Conservation (phyloP, 2,329 filamentous ascomycete genomes). For the Gaeumannomyces tritici region DNA sequence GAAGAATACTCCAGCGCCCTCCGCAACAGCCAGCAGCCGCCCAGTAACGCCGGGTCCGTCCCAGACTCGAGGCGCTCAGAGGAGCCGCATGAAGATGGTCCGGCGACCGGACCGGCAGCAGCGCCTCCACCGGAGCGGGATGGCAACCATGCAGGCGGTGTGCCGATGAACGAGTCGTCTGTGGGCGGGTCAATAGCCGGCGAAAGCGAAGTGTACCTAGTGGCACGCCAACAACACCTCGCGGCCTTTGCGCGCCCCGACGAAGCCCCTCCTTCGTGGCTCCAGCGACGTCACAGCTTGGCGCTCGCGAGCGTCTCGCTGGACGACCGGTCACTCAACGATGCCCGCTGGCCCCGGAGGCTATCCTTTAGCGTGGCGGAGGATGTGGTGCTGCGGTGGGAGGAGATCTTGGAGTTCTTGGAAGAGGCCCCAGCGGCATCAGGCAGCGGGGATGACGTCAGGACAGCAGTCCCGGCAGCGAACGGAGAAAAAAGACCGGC, state of each 20-base stretch:
- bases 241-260: slow-evolving; percentile 12
- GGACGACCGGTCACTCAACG: slow-evolving; percentile 27
- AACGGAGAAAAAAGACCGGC: neutral
- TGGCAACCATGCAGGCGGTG: slow-evolving; percentile 28
- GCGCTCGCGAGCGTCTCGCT: slow-evolving; percentile 18
- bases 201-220: slow-evolving; percentile 41
- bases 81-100: neutral
- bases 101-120: neutral
- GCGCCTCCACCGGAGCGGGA: neutral
- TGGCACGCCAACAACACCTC: slow-evolving; percentile 40
- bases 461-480: slow-evolving; percentile 18
- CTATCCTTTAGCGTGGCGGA: slow-evolving; percentile 69
- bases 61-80: neutral
- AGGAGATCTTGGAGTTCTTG: slow-evolving; percentile 35
- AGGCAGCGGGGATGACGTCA: slow-evolving; percentile 3
- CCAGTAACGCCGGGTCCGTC: neutral
- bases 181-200: slow-evolving; percentile 49
- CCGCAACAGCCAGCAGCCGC: slow-evolving; percentile 17
- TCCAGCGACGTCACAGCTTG: slow-evolving; percentile 55
- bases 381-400: slow-evolving; percentile 63
- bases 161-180: slow-evolving; percentile 23
- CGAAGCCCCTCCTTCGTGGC: slow-evolving; percentile 31
- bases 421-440: slow-evolving; percentile 15
- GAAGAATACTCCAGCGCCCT: slow-evolving; percentile 43
- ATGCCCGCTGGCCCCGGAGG: slow-evolving; percentile 59